Conservation (phyloP, 306 rosid genomes). For the Medicago lupulina region DNA sequence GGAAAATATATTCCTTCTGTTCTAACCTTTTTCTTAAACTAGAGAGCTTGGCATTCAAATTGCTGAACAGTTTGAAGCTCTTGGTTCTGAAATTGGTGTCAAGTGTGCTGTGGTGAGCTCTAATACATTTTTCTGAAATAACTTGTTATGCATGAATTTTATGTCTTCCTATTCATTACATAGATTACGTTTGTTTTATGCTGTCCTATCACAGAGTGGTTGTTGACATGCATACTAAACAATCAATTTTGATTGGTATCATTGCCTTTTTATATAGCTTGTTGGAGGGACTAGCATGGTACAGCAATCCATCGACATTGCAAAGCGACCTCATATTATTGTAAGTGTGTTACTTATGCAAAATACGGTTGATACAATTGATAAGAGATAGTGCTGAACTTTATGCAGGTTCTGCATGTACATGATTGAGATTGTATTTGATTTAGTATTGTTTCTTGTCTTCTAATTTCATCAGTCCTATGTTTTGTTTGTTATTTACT, state of each 20-base stretch:
- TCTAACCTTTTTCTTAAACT: constrained; percentile 35
- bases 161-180: constrained; percentile 17
- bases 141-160: constrained; percentile 9
- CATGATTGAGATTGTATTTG: constrained; percentile 12
- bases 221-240: constrained; percentile 1
- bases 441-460: background rate
- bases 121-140: background rate
- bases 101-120: constrained; percentile 91
- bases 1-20: constrained; percentile 14
- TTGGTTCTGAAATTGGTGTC: constrained; percentile 76
- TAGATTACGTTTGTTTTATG: constrained; percentile 5
- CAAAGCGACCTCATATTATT: constrained; percentile 87
- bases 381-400: background rate
- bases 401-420: background rate
- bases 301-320: constrained; percentile 67
- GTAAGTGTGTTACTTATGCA: constrained; percentile 54
- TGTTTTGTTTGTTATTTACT: constrained; percentile 21
- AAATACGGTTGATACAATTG: background rate
- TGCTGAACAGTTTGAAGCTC: constrained; percentile 84
- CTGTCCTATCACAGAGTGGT: constrained; percentile 7
- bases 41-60: constrained; percentile 99
- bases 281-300: constrained; percentile 86
- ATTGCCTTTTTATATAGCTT: constrained; percentile 59
- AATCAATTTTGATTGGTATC: constrained; percentile 24
- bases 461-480: background rate